Evolutionary conservation across 148 eudicot genomes (phyloP).

Genomic region (Diospyros kaki): DNA sequence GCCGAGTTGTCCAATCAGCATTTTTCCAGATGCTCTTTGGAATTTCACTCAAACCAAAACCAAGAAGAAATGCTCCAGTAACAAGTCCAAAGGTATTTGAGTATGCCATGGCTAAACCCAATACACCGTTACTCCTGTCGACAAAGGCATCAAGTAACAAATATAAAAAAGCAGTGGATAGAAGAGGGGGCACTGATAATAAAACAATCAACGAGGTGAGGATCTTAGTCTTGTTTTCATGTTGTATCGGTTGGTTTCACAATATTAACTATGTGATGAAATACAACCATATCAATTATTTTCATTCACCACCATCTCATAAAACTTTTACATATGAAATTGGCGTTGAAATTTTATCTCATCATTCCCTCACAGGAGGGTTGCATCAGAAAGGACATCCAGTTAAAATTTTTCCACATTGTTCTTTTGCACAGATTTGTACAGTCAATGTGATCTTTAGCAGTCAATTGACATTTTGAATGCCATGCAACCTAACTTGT

Average conservation of each 20-base stretch:
- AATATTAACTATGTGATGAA: background rate
- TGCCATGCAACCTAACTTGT: too few species aligned
- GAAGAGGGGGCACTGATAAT: too few species aligned
- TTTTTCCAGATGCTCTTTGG: slow-evolving; percentile 89
- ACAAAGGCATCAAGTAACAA: slow-evolving; percentile 7
- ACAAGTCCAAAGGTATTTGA: slow-evolving; percentile 98
- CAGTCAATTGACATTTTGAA: too few species aligned
- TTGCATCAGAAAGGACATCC: too few species aligned
- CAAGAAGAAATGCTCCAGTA: slow-evolving; percentile 96
- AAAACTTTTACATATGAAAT: too few species aligned
- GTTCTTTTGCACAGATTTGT: too few species aligned
- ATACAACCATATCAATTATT: background rate
- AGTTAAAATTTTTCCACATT: too few species aligned
- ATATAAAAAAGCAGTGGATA: background rate
- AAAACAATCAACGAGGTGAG: too few species aligned
- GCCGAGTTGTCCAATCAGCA: slow-evolving; percentile 89
- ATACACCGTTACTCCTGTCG: slow-evolving; percentile 59
- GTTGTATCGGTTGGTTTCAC: background rate
- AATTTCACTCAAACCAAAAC: slow-evolving; percentile 95
- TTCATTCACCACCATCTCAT: background rate
- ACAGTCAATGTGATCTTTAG: too few species aligned
- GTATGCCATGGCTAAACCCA: slow-evolving; percentile 94
- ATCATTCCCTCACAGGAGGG: too few species aligned
- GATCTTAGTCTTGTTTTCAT: too few species aligned
- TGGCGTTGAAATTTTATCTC: too few species aligned